Base-by-base conservation (phyloP, 495 filamentous ascomycete species). In the Xylaria longipes region DNA sequence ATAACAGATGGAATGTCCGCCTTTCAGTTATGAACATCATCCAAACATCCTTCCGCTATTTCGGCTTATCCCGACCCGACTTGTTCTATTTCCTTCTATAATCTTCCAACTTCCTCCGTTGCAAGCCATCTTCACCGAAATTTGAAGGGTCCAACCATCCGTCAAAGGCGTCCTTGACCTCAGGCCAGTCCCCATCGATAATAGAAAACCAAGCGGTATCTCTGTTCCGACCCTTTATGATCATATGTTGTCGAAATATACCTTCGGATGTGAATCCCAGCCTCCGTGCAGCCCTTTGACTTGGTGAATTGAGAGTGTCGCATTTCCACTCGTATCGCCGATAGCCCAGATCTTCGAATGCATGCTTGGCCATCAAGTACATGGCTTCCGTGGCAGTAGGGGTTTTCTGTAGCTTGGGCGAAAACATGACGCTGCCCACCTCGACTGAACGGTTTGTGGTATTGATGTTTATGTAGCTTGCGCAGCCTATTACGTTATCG, bases 251-350 rank as follows among this genome's bases (percentile, higher is more conserved):
- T 43, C 87, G 80, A 62, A 89, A 88, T 7, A 84, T 54, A 0
- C 89, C 89, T 72, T 91, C 89, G 65, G 74, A 83, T 17, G 62
- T 76, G 72, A 89, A 89, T 1, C 89, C 88, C 20, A 87, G 77
- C 15, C 89, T 82, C 65, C 73, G 15, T 9, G 89, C 89, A 3
- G 88, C 87, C 6, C 78, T 81, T 41, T 74, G 78, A 25, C 84
- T 87, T 0, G 81, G 73, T 41, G 74, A 81, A 74, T 91, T 90
- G 6, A 85, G 76, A 35, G 78, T 50, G 74, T 89, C 79, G 71
- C 84, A 87, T 71, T 89, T 90, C 88, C 89, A 91, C 76, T 89
- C 88, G 27, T 87, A 82, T 25, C 89, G 82, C 39, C 83, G 74
- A 70, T 85, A 89, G 0, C 84, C 82, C n/a, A 89, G 73, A 9